Evolutionary conservation across 176 grass and related monocot species (phyloP).

Genomic region (Aegilops tauschii): DNA sequence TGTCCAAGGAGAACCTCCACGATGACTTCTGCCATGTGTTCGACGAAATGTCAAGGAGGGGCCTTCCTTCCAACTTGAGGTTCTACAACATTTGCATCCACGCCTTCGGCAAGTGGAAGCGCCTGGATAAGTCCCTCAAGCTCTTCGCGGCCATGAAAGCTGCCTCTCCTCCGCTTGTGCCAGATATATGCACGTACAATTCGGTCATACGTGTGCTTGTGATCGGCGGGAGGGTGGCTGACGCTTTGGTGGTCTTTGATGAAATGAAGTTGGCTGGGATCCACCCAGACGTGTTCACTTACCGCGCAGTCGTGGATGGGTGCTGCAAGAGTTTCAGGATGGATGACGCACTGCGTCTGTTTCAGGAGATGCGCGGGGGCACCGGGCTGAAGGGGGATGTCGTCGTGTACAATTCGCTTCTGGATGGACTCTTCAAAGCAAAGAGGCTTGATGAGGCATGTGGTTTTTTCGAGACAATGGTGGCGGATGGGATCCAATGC

Average conservation of each 20-base stretch:
- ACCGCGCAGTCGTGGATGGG: slow-evolving; percentile 55
- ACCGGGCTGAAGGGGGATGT: slow-evolving; percentile 47
- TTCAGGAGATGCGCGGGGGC: slow-evolving; percentile 66
- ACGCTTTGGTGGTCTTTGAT: slow-evolving; percentile 54
- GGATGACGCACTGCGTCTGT: slow-evolving; percentile 61
- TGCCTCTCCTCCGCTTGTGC: slow-evolving; percentile 36
- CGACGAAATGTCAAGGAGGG: slow-evolving; percentile 64
- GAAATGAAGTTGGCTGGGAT: slow-evolving; percentile 68
- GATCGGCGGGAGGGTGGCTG: slow-evolving; percentile 38
- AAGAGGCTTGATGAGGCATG: slow-evolving; percentile 83
- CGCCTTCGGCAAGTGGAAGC: slow-evolving; percentile 67
- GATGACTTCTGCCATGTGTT: slow-evolving; percentile 73
- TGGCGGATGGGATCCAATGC: slow-evolving; percentile 65
- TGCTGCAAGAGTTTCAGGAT: slow-evolving; percentile 83
- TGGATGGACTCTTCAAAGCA: slow-evolving; percentile 83
- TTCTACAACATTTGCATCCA: slow-evolving; percentile 88
- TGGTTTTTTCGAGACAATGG: slow-evolving; percentile 80
- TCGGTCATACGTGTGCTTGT: slow-evolving; percentile 67
- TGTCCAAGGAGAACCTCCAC: slow-evolving; percentile 43
- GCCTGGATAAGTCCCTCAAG: slow-evolving; percentile 43
- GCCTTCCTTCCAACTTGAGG: slow-evolving; percentile 53
- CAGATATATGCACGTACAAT: slow-evolving; percentile 81
- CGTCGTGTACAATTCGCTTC: slow-evolving; percentile 72
- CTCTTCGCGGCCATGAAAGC: slow-evolving; percentile 72
- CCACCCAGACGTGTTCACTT: slow-evolving; percentile 57